Conservation (phyloP, 2,329 filamentous ascomycete genomes). For the Akanthomyces lecanii region DNA sequence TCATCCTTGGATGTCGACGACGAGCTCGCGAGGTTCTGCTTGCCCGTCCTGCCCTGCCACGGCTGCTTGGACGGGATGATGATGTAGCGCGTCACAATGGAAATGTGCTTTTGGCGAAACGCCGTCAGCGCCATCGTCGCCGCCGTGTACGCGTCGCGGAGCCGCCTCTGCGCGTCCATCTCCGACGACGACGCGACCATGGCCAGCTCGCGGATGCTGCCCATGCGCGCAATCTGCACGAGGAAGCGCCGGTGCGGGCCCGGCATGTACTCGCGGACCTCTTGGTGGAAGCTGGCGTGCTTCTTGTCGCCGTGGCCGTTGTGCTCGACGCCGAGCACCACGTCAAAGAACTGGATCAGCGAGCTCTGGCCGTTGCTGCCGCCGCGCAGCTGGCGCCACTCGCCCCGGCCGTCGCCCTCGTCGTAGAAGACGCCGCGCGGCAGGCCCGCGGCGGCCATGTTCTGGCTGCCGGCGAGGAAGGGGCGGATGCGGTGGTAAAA, state of each 20-base stretch:
- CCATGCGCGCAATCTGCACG: conserved; percentile 60
- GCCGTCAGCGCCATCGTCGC: conserved; percentile 70
- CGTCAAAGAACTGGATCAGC: conserved; percentile 88
- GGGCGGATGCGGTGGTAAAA: conserved; percentile 90
- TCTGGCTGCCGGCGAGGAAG: conserved; percentile 85
- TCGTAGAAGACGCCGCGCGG: conserved; percentile 84
- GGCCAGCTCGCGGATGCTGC: conserved; percentile 71
- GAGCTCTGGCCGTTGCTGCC: conserved; percentile 93
- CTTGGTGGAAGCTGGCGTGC: conserved; percentile 44
- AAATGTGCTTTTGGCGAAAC: conserved; percentile 81
- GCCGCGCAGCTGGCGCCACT: conserved; percentile 76
- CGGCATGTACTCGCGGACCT: conserved; percentile 90
- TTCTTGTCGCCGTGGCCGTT: conserved; percentile 35
- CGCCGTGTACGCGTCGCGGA: conserved; percentile 56
- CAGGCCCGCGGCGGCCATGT: conserved; percentile 81
- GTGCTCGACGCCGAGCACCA: conserved; percentile 81
- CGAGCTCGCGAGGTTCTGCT: conserved; percentile 43
- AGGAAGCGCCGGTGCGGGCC: conserved; percentile 77
- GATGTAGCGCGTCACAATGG: conserved; percentile 87
- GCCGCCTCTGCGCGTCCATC: conserved; percentile 45
- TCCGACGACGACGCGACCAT: conserved; percentile 46
- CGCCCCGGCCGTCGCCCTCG: conserved; percentile 44
- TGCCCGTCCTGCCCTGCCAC: conserved; percentile 24
- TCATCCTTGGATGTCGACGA: conserved; percentile 33
- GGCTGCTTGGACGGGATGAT: conserved; percentile 65